Base-by-base conservation (phyloP, 805 yeast species). In the Lipomyces mesembrius region DNA sequence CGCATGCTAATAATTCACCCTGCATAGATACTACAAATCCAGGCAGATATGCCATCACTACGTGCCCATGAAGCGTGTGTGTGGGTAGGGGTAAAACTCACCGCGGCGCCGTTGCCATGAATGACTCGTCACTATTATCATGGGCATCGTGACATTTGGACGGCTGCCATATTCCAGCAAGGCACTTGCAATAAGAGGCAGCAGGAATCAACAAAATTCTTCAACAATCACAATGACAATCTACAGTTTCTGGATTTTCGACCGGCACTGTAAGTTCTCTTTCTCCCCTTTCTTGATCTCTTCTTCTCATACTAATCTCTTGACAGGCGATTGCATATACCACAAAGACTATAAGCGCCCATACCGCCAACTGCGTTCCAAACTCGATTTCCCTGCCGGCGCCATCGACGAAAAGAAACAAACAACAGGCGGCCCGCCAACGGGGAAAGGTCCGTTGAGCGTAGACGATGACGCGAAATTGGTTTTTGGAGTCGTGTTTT, bases 161-260 rank as follows among this genome's bases (percentile, higher is more conserved):
- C 6, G 6, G 7, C 32, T 29, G 32, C 32, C 1, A 29, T 29
- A 29, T 29, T 29, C 7, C 32, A 29, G 32, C 32, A 6, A 6
- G 32, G 32, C 32, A 29, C 7, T 0, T 5, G 32, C 6, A 7
- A 29, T 5, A 6, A 29, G 0, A 29, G 7, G 32, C 32, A 29
- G 32, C 32, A 29, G 32, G 7, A 29, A 5, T 5, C 32, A 29
- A 25, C 27, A 2, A 27, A 27, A 2, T 27, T 27, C 2, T 27
- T 22, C 25, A 49, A 17, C 22, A 49, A 25, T 12, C 29, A 67
- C 43, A 54, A 86, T 87, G 90, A 85, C 90, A 52, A 87, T 92
- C 57, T 88, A 88, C 79, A 90, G 97, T 11, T 89, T 93, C 75
- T 91, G 92, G 90, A 85, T 94, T 63, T 94, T 89, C 76, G 98